Base-by-base conservation (phyloP, 306 rosid species). In the Cucurbita moschata region DNA sequence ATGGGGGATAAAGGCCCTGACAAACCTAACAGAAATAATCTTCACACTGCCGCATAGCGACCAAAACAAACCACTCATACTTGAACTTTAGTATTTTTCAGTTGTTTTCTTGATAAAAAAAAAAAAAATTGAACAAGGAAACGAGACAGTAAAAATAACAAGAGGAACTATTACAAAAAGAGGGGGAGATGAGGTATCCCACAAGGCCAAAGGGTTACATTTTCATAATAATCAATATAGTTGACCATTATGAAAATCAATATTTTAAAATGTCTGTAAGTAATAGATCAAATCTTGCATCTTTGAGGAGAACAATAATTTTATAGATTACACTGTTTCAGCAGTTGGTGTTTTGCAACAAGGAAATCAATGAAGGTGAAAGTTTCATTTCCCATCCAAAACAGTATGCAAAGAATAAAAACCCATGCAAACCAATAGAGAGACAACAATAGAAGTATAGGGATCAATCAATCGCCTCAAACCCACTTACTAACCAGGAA, bases 401-500 rank as follows among this genome's bases (percentile, higher is more conserved):
- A 66, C 38, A 3, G 26, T 10, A 70, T 8, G 15, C 44, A 70
- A 51, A 50, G 23, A 69, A 46, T 5, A 46, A 69, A 26, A 50
- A 47, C 23, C 18, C 53, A 66, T 44, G 39, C n/a, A 44, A 37
- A 43, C 53, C 16, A 4, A 44, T 54, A 26, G 23, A 23, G 73
- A 37, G 61, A 37, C 15, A 71, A 71, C 44, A 16, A 35, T 15
- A 50, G 0, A 15, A 50, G 44, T 30, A 26, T 16, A 50, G 14
- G 4, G 51, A 51, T 70, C 57, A 23, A 37, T 50, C 77, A 21
- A 8, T 8, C 23, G 72, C 46, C 80, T 35, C 49, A 39, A 44
- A 76, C 53, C 63, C 61, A 67, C 43, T 46, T n/a, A 80, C 97
- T 77, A 83, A 93, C 99, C 97, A 69, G 96, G 99, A 91, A 94